Evolutionary conservation across 2,329 filamentous ascomycete species (phyloP), one percentile per base, ranked within the genome.

Genomic region (Epichloe aotearoae): DNA sequence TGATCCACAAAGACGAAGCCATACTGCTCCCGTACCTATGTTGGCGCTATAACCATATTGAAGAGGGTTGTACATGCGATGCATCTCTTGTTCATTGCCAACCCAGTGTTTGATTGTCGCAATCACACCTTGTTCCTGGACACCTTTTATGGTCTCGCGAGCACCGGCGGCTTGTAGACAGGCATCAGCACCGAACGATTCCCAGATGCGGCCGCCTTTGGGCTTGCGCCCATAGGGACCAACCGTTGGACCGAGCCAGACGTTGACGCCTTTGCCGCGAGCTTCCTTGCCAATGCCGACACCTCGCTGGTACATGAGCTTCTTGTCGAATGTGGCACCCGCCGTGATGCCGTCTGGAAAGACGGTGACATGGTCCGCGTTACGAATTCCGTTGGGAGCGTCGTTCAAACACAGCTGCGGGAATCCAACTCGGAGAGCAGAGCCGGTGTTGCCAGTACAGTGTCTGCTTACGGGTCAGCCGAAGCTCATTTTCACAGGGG

Each of bases 331-430:
- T 0, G 86, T 88, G 2, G 84, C 84, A 17, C 83, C 86, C 1
- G 77, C 77, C 0, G 83, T 88, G 57, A 91, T 86, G n/a, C 86
- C 86, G 8, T 85, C 76, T 0, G 87, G 86, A 58, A 91, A 93
- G 0, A 80, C 84, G 0, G 85, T 89, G 49, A 83, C 80, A 53
- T 86, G 80, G 56, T 89, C 84, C 1, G 84, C 80, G n/a, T 79
- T 78, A 30, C 84, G 78, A 14, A 93, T 72, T 2, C 87, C 86
- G 36, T 84, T 70, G 1, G 84, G 83, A 0, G 79, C 80, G 62
- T 90, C 86, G 55, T 87, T 82, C 3, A 87, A 69, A 59, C 83
- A 87, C 5, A 89, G 72, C 56, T 82, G 79, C 1, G 84, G 83
- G 54, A 91, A 83, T 1, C 84, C 84, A 15, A 90, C 74, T 6